phyloP scores from a whole-genome alignment of 2,329 filamentous ascomycete species.

The Mariannaea elegans region DNA sequence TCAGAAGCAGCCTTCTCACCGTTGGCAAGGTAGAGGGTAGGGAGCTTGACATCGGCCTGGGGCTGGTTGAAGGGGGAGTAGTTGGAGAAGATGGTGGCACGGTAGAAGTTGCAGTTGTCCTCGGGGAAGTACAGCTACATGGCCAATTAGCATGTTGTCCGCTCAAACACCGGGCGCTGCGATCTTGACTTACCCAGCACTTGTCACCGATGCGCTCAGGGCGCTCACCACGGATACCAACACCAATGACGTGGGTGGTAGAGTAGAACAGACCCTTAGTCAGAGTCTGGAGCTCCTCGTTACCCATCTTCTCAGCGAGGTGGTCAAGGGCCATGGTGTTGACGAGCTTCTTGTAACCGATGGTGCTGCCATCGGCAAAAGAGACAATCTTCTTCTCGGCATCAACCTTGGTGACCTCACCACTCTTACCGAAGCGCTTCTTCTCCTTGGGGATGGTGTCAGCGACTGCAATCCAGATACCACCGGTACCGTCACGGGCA shows the following conservation, averaged over 20 bases:
- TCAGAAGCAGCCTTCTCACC: conserved; percentile 80
- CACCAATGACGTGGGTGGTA: conserved; percentile 95
- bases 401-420: conserved; percentile 86
- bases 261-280: conserved; percentile 97
- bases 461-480: conserved; percentile 98
- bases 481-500: conserved; percentile 92
- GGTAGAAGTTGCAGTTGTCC: conserved; percentile 98
- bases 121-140: conserved; percentile 93
- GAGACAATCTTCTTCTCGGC: conserved; percentile 84
- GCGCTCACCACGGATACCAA: conserved; percentile 89
- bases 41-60: conserved; percentile 79
- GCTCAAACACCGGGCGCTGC: too few relatives aligned
- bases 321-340: conserved; percentile 96
- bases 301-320: conserved; percentile 86
- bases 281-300: conserved; percentile 82
- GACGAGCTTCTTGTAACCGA: conserved; percentile 92
- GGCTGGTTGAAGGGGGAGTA: conserved; percentile 99
- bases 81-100: conserved; percentile 99
- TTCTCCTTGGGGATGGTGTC: conserved; percentile 93
- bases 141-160: conserved; percentile 32
- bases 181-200: conserved; percentile 78
- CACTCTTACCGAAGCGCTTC: conserved; percentile 86
- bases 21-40: conserved; percentile 85
- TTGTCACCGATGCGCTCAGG: conserved; percentile 98
- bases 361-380: conserved; percentile 83